Conservation (phyloP, 1,284 basidiomycete species). For the Boletus albobrunnescens region DNA sequence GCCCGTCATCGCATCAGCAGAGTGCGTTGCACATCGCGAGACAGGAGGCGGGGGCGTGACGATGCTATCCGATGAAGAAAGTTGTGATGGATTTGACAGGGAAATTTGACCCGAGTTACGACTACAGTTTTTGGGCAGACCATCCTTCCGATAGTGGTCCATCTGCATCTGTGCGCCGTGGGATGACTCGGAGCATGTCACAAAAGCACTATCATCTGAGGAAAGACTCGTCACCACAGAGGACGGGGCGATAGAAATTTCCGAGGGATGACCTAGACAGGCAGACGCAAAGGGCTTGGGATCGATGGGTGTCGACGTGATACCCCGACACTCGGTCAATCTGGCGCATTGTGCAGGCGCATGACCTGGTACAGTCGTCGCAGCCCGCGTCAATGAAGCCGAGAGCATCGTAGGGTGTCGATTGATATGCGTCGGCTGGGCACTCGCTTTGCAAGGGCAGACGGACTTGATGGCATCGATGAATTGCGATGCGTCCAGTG, state of each 20-base stretch:
- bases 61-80: conserved; percentile 21
- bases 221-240: conserved; percentile 15
- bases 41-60: conserved; percentile 30
- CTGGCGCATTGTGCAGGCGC: background rate
- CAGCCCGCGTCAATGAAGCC: conserved; percentile 14
- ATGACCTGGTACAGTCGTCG: conserved; percentile 12
- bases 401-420: conserved; percentile 22
- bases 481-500: conserved; percentile 49
- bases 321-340: conserved; percentile 8
- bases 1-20: conserved; percentile 2
- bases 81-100: conserved; percentile 34
- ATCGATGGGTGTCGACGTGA: background rate
- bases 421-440: conserved; percentile 21
- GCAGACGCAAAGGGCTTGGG: background rate
- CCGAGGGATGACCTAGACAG: background rate
- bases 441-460: conserved; percentile 66
- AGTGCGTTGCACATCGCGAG: conserved; percentile 9
- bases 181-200: conserved; percentile 31
- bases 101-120: conserved; percentile 17
- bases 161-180: conserved; percentile 3
- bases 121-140: background rate
- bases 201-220: conserved; percentile 30
- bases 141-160: conserved; percentile 1
- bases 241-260: conserved; percentile 8
- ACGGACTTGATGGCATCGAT: conserved; percentile 59